These are phyloP conservation scores for Pseudogymnoascus verrucosus DNA, from an alignment of 2,329 filamentous ascomycete species.

Conservation along the genomic window DNA sequence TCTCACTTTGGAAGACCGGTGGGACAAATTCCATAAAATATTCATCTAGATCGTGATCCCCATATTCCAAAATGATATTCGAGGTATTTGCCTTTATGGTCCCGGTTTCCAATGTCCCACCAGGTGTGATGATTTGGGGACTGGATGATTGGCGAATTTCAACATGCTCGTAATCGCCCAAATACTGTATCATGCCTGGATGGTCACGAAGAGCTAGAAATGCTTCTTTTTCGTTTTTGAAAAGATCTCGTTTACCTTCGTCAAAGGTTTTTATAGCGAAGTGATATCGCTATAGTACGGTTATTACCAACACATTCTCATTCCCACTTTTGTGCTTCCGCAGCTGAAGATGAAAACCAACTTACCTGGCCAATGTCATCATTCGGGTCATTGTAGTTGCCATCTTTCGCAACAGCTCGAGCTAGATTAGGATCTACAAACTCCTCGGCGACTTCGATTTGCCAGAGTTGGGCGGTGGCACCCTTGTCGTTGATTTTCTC, in stretches of 20 bases:
- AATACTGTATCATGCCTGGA: constrained; percentile 25
- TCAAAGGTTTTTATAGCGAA: constrained; percentile 27
- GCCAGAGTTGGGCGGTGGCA: constrained; percentile 23
- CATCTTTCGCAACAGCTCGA: background rate
- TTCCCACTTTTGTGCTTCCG: background rate
- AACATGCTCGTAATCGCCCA: constrained; percentile 23
- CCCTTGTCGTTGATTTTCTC: constrained; percentile 23
- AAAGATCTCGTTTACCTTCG: constrained; percentile 17
- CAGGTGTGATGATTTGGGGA: background rate
- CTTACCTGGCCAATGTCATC: background rate
- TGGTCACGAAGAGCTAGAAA: constrained; percentile 22
- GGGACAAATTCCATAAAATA: constrained; percentile 24
- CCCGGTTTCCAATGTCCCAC: background rate
- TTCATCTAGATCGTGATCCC: constrained; percentile 27
- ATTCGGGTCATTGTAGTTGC: background rate
- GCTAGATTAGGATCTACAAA: background rate
- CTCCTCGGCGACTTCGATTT: background rate
- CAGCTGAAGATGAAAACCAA: background rate
- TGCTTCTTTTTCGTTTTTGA: constrained; percentile 25
- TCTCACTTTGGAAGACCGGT: constrained; percentile 23
- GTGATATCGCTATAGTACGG: constrained; percentile 19
- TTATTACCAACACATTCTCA: constrained; percentile 13
- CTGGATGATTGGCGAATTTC: background rate
- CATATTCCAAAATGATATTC: constrained; percentile 31
- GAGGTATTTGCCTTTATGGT: constrained; percentile 13